Base-by-base conservation (phyloP, 2,329 filamentous ascomycete species). In the Colletotrichum musae region DNA sequence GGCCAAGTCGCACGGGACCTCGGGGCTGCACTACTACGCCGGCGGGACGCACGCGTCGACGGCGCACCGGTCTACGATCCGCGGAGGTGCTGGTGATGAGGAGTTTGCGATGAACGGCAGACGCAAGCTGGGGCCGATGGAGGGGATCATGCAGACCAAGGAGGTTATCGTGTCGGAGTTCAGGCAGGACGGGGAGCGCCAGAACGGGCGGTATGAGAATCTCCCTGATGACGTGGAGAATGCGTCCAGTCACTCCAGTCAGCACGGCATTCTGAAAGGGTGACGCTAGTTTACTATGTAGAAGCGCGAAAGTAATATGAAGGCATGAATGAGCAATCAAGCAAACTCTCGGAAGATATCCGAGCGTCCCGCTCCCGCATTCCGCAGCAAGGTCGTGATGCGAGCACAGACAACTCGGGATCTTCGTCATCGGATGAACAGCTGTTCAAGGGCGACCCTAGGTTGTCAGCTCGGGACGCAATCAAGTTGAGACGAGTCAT, bases 71-170 rank as follows among this genome's bases (percentile, higher is more conserved):
- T 64, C 64, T 18, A 69, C 59, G 6, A 50, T 64, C 4, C 51
- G 54, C 21, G 54, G 26, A 7, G 59, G 45, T 2, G 36, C n/a
- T 1, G 45, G 56, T 3, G 59, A 48, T 10, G 59, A 70, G 28
- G 28, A 54, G 4, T 70, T 48, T 26, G 39, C 56, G 16, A 57
- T 69, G 65, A 64, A 52, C 54, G 21, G 54, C n/a, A 28, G 68
- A 13, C 59, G 51, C 10, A 69, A 64, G 18, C 52, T 69, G 54
- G 64, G 68, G 0, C 54, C 59, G 3, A 56, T 69, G 56, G 68
- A 69, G 2, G 68, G 68, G 5, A 70, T 70, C 51, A 64, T 70
- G 64, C 68, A 70, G 24, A 70, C 68, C 1, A 70, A 64, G 32
- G 64, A 70, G 45, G 60, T 69, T 1, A 70, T 70, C 7, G 65